Percentiles rank a stretch among this genome's conserved stretches.
These are phyloP conservation scores for Nakazawaea sp. DNA, from an alignment of 805 yeast species.

Conservation along the genomic window DNA sequence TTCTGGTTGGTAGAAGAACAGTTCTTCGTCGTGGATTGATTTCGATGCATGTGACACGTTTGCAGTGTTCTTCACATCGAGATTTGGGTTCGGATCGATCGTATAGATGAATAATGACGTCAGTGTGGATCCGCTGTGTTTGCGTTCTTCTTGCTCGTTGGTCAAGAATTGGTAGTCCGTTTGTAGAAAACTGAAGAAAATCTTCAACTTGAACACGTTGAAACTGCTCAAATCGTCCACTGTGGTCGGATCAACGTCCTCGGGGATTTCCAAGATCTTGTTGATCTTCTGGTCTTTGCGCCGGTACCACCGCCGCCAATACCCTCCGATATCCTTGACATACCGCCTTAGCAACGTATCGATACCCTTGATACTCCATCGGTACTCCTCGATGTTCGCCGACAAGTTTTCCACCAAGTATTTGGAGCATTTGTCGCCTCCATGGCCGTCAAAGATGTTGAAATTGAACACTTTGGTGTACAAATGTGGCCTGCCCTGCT, in stretches of 20 bases:
- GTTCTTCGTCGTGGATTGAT: constrained; percentile 16
- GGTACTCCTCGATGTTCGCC: constrained; percentile 40
- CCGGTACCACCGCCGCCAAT: constrained; percentile 76
- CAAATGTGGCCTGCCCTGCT: not conserved
- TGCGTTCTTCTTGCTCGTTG: constrained; percentile 20
- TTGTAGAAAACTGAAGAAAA: constrained; percentile 57
- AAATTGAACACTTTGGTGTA: constrained; percentile 50
- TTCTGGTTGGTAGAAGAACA: constrained; percentile 56
- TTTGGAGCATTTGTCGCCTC: constrained; percentile 70
- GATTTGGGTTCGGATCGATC: constrained; percentile 25
- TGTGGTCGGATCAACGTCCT: constrained; percentile 4
- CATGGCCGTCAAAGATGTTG: constrained; percentile 91
- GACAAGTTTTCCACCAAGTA: constrained; percentile 51
- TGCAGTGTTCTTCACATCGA: not conserved
- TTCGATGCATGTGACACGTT: constrained; percentile 1
- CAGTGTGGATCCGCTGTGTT: constrained; percentile 28
- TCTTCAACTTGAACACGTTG: constrained; percentile 55
- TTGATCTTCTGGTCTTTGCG: constrained; percentile 26
- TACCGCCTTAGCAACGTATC: constrained; percentile 47
- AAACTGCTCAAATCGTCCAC: constrained; percentile 15
- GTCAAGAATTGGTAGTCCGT: constrained; percentile 57
- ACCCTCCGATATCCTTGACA: constrained; percentile 59
- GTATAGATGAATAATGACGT: constrained; percentile 25
- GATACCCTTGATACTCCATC: constrained; percentile 24
- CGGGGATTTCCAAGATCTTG: constrained; percentile 7